A percentile compares a stretch with the other conserved stretches of the same genome.
These are phyloP conservation scores for Lachancea kluyveri DNA, from an alignment of 805 yeast species.

Conservation along the genomic window DNA sequence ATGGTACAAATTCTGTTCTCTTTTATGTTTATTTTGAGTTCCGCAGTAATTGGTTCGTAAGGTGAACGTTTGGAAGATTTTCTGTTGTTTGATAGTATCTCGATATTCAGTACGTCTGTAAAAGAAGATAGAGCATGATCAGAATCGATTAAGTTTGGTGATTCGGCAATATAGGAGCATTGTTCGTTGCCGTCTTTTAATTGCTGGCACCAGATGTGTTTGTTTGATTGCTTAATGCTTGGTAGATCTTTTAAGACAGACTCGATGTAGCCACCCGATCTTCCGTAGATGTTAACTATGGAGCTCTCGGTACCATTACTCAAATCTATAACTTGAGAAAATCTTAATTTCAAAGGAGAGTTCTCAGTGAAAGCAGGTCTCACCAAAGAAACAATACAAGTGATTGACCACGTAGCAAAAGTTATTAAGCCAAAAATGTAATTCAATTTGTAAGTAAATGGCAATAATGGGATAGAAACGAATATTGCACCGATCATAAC, in stretches of 20 bases:
- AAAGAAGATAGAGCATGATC: conserved; percentile 27
- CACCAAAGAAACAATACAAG: conserved; percentile 34
- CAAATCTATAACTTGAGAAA: conserved; percentile 56
- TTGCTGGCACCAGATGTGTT: conserved; percentile 31
- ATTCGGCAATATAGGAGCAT: conserved; percentile 46
- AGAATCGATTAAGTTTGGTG: conserved; percentile 44
- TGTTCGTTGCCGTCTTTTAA: conserved; percentile 42
- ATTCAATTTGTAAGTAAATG: conserved; percentile 66
- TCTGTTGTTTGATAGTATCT: conserved; percentile 46
- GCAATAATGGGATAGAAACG: conserved; percentile 48
- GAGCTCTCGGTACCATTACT: conserved; percentile 26
- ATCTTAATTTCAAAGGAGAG: conserved; percentile 68
- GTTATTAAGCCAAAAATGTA: conserved; percentile 40
- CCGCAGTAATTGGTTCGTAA: conserved; percentile 63
- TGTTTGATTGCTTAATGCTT: conserved; percentile 39
- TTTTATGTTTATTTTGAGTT: conserved; percentile 48
- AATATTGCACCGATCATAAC: conserved; percentile 32
- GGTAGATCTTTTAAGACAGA: conserved; percentile 57
- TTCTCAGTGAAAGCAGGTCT: conserved; percentile 52
- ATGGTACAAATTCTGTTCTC: conserved; percentile 62
- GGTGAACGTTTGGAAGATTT: conserved; percentile 38
- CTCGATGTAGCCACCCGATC: conserved; percentile 39
- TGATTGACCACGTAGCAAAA: conserved; percentile 33
- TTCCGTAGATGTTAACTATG: conserved; percentile 43
- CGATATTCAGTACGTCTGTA: conserved; percentile 40